Base-by-base conservation (phyloP, 169 alveolate genomes). In the Plasmodium coatneyi region DNA sequence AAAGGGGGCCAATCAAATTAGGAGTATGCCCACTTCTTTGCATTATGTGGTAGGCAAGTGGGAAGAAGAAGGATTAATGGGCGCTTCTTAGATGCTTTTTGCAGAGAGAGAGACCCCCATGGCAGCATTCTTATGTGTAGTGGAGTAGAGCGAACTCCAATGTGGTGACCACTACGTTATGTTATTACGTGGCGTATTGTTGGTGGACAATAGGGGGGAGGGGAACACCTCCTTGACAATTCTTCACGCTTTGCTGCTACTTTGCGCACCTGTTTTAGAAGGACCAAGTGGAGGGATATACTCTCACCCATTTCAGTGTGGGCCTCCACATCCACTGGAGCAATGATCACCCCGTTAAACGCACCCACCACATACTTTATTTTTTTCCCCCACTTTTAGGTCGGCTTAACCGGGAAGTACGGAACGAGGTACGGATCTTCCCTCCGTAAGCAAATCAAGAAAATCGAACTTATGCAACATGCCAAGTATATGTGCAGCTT, bases 381-480 rank as follows among this genome's bases (percentile, higher is more conserved):
- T 32, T 32, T 66, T 84, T 81, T 2, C 52, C 16, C 3, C 71
- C 32, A 30, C 41, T 60, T 14, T 60, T 90, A 99, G 98, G 99
- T 99, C 96, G 99, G 99, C 83, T 98, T 99, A 87, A 97, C 98
- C 89, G 99, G 99, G 56, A 98, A 98, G 96, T 99, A 98, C 97
- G 99, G 99, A n/a, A 98, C 99, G 34, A 98, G 99, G 90, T 99
- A 99, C 95, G 99, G 99, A 56, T 99, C 99, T 56, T 98, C 99
- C 71, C 96, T 98, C 93, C 98, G 99, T 94, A 99, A 99, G 95
- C 98, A 97, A 94, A 98, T 98, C 94, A 98, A 98, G 97, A 98
- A 98, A 97, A 96, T 98, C 93, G 99, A 98, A 95, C 92, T 98
- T 93, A 96, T 97, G 89, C 99, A 98, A 95, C 98, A 98, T 93